Conservation (phyloP, 106 monocot species). For the Dioscorea dumetorum region DNA sequence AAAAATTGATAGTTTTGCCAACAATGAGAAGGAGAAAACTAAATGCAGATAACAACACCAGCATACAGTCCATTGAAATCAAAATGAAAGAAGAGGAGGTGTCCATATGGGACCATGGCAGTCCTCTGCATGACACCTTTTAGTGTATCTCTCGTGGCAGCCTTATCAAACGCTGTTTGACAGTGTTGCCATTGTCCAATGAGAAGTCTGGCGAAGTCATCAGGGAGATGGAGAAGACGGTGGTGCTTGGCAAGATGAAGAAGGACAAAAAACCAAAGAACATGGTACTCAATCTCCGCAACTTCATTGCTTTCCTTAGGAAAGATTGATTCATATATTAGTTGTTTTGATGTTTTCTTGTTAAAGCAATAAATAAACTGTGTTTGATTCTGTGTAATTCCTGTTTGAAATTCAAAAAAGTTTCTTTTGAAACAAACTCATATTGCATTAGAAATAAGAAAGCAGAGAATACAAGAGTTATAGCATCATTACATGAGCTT, state of each 20-base stretch:
- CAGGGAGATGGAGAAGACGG: not conserved
- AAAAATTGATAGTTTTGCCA: too few species aligned
- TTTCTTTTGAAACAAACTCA: too few species aligned
- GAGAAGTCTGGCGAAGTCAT: not conserved
- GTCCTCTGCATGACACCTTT: conserved; percentile 63
- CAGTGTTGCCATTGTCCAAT: conserved; percentile 20
- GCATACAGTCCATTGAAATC: not conserved
- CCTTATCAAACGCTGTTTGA: conserved; percentile 36
- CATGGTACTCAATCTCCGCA: not conserved
- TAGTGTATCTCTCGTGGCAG: conserved; percentile 38
- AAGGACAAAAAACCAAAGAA: conserved; percentile 4
- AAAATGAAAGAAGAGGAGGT: not conserved
- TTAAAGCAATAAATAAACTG: not conserved
- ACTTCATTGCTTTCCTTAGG: conserved; percentile 21
- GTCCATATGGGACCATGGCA: conserved; percentile 59
- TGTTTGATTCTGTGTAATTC: not conserved
- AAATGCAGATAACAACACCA: too few species aligned
- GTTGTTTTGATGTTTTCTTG: not conserved
- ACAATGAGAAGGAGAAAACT: too few species aligned
- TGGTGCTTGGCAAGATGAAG: not conserved
- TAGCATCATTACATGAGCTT: not conserved
- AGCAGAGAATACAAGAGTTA: not conserved
- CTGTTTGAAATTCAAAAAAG: too few species aligned
- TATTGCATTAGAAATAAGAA: not conserved
- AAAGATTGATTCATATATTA: conserved; percentile 3